Base-by-base conservation (phyloP, 345 rosid species). In the Salix brachista region DNA sequence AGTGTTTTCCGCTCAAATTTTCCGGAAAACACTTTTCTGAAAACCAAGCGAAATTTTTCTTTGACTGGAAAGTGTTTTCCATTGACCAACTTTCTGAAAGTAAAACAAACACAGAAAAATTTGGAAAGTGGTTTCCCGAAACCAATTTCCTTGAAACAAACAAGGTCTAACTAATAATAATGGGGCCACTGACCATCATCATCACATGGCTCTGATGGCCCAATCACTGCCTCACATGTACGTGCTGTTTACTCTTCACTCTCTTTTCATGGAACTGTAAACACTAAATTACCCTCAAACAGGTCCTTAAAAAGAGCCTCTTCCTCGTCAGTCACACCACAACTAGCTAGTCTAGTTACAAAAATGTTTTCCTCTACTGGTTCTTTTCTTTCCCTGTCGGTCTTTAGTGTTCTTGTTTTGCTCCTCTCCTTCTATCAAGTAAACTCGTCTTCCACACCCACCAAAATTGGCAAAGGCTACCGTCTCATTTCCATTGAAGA, bases 401-500 rank as follows among this genome's bases (percentile, higher is more conserved):
- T 73, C 30, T 30, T 6, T 58, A 48, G 36, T 39, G 65, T 83
- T 72, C 75, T 90, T 0, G 25, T 82, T 71, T 61, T 88, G 39
- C 3, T 88, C 60, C 69, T 78, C 62, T 84, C 88, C 70, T 32
- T 81, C 76, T 78, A 54, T 65, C 83, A 85, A 25, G 83, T 61
- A 25, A 67, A 67, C n/a, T 83, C 83, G 1, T 72, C 86, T 11
- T 52, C 85, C 8, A 39, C 58, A 2, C 80, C 82, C 4, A 32
- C 85, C 68, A 89, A 89, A 81, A 89, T 94, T 78, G 99, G 98
- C 75, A 44, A 85, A 25, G 99, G 99, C 75, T 94, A 96, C 89
- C 90, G 97, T 83, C 81, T 96, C 64, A 81, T 94, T 83, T 90
- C 97, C 48, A 48, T 91, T 60, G 89, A 90, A 78, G 97, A 93